Conservation (phyloP, 495 filamentous ascomycete species). For the Xylaria grammica region DNA sequence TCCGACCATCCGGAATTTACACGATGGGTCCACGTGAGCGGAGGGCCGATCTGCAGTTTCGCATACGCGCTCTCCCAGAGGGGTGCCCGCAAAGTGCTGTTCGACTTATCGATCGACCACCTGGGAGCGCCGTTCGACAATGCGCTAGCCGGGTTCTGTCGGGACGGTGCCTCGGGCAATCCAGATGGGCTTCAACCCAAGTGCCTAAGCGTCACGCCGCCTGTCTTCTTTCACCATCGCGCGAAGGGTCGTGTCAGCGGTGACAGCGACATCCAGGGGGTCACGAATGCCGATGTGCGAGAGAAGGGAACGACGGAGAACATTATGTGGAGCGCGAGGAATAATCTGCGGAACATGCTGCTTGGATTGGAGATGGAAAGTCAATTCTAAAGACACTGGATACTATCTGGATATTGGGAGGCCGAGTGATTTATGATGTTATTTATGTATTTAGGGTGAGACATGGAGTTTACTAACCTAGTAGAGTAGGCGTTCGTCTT, state of each 20-base stretch:
- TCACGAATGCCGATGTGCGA: conserved; percentile 34
- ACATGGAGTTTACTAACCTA: too few relatives aligned
- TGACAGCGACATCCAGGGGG: conserved; percentile 46
- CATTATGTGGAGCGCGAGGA: conserved; percentile 53
- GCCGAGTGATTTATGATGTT: too few relatives aligned
- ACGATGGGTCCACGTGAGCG: conserved; percentile 53
- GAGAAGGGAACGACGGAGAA: conserved; percentile 46
- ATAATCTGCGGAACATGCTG: conserved; percentile 38
- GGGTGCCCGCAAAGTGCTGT: conserved; percentile 59
- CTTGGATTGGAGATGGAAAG: conserved; percentile 8
- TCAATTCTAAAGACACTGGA: conserved; percentile 4
- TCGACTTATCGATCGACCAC: conserved; percentile 49
- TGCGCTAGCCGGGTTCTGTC: conserved; percentile 51
- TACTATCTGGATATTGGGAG: too few relatives aligned
- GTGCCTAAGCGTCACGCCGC: conserved; percentile 52
- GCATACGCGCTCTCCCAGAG: conserved; percentile 60
- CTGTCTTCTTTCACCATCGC: conserved; percentile 49
- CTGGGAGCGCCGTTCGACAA: conserved; percentile 47
- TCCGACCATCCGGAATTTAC: conserved; percentile 43
- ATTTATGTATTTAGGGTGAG: too few relatives aligned
- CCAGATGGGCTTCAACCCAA: conserved; percentile 1
- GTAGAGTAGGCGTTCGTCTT: too few relatives aligned
- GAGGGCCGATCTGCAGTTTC: conserved; percentile 55
- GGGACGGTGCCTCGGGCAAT: conserved; percentile 5
- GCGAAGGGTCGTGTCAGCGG: conserved; percentile 42